A percentile compares a stretch with the other conserved stretches of the same genome.
Evolutionary conservation across 495 filamentous ascomycete genomes (phyloP).

Genomic region (Aspergillus saccharolyticus): DNA sequence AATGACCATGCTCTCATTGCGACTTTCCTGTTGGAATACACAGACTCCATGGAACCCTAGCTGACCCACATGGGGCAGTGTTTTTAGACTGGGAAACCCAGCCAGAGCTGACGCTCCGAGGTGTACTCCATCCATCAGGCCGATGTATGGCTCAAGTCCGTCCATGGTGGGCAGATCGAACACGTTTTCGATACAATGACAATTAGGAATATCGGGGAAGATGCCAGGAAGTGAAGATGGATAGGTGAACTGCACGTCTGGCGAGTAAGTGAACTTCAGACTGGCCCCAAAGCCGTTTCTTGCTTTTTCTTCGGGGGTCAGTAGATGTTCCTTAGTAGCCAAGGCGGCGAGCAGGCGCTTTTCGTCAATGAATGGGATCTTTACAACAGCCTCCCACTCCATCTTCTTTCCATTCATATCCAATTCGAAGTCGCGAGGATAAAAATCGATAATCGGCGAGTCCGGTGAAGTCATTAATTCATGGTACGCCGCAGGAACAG

Average conservation of each 20-base stretch:
- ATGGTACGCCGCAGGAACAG: conserved; percentile 83
- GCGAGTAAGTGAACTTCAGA: conserved; percentile 85
- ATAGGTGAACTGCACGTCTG: conserved; percentile 71
- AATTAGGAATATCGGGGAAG: conserved; percentile 84
- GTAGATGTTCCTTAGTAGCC: conserved; percentile 69
- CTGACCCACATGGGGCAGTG: conserved; percentile 69
- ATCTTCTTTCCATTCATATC: conserved; percentile 99
- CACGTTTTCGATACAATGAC: conserved; percentile 88
- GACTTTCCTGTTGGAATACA: conserved; percentile 95
- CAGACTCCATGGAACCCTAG: conserved; percentile 88
- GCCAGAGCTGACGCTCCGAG: conserved; percentile 76
- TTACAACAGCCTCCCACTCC: conserved; percentile 99
- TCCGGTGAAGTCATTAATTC: conserved; percentile 84
- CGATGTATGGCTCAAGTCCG: conserved; percentile 78
- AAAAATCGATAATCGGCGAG: conserved; percentile 98
- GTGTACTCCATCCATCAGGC: conserved; percentile 81
- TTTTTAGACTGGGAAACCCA: conserved; percentile 86
- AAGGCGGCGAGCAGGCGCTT: conserved; percentile 77
- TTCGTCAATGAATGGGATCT: conserved; percentile 98
- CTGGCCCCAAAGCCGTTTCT: conserved; percentile 89
- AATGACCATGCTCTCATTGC: conserved; percentile 94
- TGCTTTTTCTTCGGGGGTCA: conserved; percentile 69
- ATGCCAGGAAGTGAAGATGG: conserved; percentile 82
- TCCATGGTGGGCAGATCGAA: conserved; percentile 93
- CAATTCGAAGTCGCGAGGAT: conserved; percentile 93